Conservation (phyloP, 352 stramenopile species). For the Globisporangium splendens region DNA sequence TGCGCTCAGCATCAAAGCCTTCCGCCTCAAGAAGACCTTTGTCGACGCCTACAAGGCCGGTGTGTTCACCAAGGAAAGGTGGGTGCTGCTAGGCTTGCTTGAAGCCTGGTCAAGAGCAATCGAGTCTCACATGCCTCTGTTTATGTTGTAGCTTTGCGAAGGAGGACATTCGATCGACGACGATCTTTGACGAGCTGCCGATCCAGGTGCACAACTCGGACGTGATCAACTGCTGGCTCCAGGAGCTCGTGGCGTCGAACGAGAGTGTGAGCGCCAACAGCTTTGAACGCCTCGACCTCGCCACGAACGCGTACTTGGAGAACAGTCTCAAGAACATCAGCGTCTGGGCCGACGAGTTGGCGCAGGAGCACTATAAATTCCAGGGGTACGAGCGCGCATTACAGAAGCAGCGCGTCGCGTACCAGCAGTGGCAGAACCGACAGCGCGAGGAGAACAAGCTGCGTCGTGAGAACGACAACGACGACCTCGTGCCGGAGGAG, state of each 20-base stretch:
- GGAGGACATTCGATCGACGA: slow-evolving; percentile 77
- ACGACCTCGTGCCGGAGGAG: slow-evolving; percentile 74
- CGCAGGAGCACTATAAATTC: slow-evolving; percentile 94
- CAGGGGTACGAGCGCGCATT: slow-evolving; percentile 86
- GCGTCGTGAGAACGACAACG: slow-evolving; percentile 63
- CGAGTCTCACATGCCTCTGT: not conserved
- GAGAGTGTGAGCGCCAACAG: slow-evolving; percentile 66
- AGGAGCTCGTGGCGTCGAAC: slow-evolving; percentile 76
- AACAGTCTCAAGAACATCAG: slow-evolving; percentile 98
- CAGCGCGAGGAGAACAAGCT: slow-evolving; percentile 89
- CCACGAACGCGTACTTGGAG: slow-evolving; percentile 94
- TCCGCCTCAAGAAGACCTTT: slow-evolving; percentile 94
- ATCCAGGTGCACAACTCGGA: slow-evolving; percentile 95
- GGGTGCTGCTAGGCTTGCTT: not conserved
- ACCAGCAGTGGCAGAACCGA: slow-evolving; percentile 84
- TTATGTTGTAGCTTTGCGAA: slow-evolving; percentile 57
- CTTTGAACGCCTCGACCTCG: slow-evolving; percentile 96
- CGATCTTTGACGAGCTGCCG: slow-evolving; percentile 95
- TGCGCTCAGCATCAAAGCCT: slow-evolving; percentile 93
- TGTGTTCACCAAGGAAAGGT: slow-evolving; percentile 76
- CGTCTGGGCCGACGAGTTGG: slow-evolving; percentile 96
- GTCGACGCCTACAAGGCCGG: slow-evolving; percentile 88
- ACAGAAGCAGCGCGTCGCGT: slow-evolving; percentile 79
- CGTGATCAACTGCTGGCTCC: slow-evolving; percentile 92
- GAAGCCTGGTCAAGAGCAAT: not conserved